Percentiles rank a stretch among this genome's conserved stretches.
These are phyloP conservation scores for Mallotus nudiflorus DNA, from an alignment of 345 rosid species.

Conservation along the genomic window DNA sequence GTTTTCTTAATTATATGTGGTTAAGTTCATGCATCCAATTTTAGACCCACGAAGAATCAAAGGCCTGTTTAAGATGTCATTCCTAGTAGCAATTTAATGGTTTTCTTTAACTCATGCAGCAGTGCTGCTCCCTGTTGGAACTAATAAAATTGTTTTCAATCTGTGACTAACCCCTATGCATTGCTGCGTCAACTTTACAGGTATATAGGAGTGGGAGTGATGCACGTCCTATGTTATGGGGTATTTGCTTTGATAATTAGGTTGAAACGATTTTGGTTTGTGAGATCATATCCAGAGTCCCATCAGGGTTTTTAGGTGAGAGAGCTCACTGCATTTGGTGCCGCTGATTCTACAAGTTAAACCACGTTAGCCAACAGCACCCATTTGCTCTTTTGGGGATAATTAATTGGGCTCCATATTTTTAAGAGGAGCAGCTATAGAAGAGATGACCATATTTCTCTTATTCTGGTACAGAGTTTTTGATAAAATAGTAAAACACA, in stretches of 20 bases:
- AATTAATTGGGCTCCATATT: neutral
- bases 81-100: neutral
- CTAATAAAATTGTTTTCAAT: neutral
- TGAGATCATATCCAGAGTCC: constrained; percentile 48
- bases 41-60: too few relatives aligned
- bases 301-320: constrained; percentile 34
- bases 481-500: neutral
- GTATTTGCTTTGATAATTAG: constrained; percentile 59
- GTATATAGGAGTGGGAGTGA: constrained; percentile 69
- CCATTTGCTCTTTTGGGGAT: neutral
- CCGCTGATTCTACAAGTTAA: neutral
- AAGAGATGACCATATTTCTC: neutral
- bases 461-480: neutral
- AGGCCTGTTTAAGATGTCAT: neutral
- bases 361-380: neutral
- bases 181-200: constrained; percentile 38
- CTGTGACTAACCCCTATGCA: neutral
- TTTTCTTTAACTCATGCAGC: too few relatives aligned
- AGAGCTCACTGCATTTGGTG: neutral
- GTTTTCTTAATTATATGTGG: neutral
- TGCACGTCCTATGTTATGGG: constrained; percentile 70
- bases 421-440: neutral
- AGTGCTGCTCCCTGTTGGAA: too few relatives aligned
- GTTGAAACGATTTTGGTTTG: constrained; percentile 56
- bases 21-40: neutral